Evolutionary conservation across 2,329 filamentous ascomycete genomes (phyloP), one percentile per base, ranked within the genome.

Genomic region (Raffaelea arxii): DNA sequence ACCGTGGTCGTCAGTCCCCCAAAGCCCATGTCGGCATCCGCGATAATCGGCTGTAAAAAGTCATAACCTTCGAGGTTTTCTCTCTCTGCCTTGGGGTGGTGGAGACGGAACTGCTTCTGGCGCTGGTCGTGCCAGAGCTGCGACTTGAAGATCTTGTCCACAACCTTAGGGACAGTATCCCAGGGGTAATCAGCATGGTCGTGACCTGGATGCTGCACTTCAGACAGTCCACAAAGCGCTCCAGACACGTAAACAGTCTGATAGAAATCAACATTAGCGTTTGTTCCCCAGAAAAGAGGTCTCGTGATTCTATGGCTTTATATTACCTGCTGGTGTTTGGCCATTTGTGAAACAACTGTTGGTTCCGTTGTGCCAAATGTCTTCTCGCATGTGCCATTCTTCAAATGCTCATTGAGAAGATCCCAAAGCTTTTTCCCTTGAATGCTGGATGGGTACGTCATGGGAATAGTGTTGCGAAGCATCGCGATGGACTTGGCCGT

Each of bases 11-110:
- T 68, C 40, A 68, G 48, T 12, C 58, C 59, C 5, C 65, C 65
- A 37, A 69, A 68, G 6, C 66, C 65, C 66, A 68, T 67, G 47
- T 69, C 65, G 6, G 59, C 65, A 48, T 68, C 65, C 4, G 65
- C 65, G 0, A 68, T 54, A 38, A 68, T 66, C 1, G 65, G 65
- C 3, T 61, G 59, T 46, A 67, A 47, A 49, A 63, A 68, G 46
- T 67, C 65, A 53, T 58, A 62, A 40, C 61, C 56, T 51, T 67
- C 64, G 1, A 67, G 52, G 3, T 48, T 38, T 7, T 52, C 56
- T 2, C 65, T 56, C 25, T 63, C 54, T 11, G 53, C 56, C 25
- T 58, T 53, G 2, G 56, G 36, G 39, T 63, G 56, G 4, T 57
- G 53, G 48, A 66, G 54, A 0, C 65, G 57, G 41, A 62, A 62